Percentiles rank a stretch among this genome's conserved stretches.
These are phyloP conservation scores for Phaeosphaeria sp. DNA, from an alignment of 2,329 filamentous ascomycete species.

Conservation along the genomic window DNA sequence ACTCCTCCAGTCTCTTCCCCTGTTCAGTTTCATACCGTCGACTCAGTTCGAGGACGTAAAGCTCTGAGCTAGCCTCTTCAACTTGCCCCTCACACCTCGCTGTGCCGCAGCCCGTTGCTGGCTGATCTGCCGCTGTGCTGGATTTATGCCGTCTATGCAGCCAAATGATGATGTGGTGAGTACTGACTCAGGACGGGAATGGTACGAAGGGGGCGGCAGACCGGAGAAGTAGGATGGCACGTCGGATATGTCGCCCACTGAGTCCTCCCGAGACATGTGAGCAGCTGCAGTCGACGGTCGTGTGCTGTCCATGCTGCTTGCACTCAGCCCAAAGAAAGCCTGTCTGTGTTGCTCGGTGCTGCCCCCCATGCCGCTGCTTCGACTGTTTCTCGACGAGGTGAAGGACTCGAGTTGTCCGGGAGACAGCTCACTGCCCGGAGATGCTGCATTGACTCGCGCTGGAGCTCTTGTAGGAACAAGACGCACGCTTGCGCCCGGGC, in stretches of 20 bases:
- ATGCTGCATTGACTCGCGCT: slow-evolving; percentile 3
- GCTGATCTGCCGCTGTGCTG: slow-evolving; percentile 33
- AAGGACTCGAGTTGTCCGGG: slow-evolving; percentile 6
- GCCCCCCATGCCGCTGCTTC: slow-evolving; percentile 18
- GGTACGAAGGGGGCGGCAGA: slow-evolving; percentile 42
- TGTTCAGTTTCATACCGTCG: too few relatives aligned
- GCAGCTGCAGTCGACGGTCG: slow-evolving; percentile 23
- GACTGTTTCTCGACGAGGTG: slow-evolving; percentile 18
- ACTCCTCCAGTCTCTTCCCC: too few relatives aligned
- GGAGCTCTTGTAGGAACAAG: slow-evolving; percentile 7
- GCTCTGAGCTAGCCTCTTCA: slow-evolving; percentile 37
- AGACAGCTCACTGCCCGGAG: slow-evolving; percentile 4
- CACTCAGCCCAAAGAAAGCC: slow-evolving; percentile 14
- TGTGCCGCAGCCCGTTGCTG: slow-evolving; percentile 30
- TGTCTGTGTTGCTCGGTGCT: slow-evolving; percentile 25
- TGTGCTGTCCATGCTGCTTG: slow-evolving; percentile 14
- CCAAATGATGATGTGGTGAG: slow-evolving; percentile 45
- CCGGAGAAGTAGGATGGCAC: slow-evolving; percentile 43
- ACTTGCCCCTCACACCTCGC: slow-evolving; percentile 33
- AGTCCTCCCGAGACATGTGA: slow-evolving; percentile 31
- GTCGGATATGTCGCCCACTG: slow-evolving; percentile 41
- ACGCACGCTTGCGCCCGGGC: slow-evolving; percentile 17
- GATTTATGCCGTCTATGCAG: slow-evolving; percentile 43
- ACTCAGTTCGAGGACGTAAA: slow-evolving; percentile 14
- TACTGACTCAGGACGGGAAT: slow-evolving; percentile 38